Percentiles rank a stretch among this genome's conserved stretches.
Evolutionary conservation across 768 basidiomycete species (phyloP).

Genomic region (Dioszegia crocea): DNA sequence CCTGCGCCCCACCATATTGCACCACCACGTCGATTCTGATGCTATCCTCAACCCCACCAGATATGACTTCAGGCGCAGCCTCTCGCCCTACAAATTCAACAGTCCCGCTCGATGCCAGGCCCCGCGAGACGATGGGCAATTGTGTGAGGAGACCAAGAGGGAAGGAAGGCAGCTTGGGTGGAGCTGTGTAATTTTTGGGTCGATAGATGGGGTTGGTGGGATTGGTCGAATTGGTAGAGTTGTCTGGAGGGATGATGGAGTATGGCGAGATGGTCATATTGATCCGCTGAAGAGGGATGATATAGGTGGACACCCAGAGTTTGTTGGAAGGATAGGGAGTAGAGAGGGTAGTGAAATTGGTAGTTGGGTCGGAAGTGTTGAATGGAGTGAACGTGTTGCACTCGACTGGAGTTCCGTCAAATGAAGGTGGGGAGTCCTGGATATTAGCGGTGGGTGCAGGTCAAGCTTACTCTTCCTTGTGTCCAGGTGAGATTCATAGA

Average conservation of each 20-base stretch:
- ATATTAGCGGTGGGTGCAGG: neutral
- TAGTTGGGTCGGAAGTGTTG: conserved; percentile 23
- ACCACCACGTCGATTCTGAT: conserved; percentile 44
- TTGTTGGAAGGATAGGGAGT: conserved; percentile 35
- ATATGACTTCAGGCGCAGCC: conserved; percentile 15
- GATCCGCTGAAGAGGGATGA: conserved; percentile 23
- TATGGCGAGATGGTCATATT: neutral
- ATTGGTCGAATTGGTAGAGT: neutral
- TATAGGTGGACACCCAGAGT: conserved; percentile 31
- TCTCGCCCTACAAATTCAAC: conserved; percentile 41
- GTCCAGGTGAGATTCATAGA: conserved; percentile 26
- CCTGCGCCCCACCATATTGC: conserved; percentile 26
- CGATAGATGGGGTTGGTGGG: neutral
- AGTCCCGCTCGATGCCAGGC: conserved; percentile 37
- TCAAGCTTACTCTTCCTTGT: conserved; percentile 23
- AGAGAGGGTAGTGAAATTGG: conserved; percentile 23
- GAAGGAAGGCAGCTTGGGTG: neutral
- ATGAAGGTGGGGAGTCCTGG: conserved; percentile 32
- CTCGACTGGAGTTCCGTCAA: conserved; percentile 29
- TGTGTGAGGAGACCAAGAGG: conserved; percentile 6
- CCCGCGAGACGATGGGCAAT: conserved; percentile 31
- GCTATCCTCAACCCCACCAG: conserved; percentile 27
- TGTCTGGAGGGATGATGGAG: neutral
- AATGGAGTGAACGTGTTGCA: conserved; percentile 36
- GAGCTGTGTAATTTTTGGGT: neutral